These are phyloP conservation scores for Alternaria novae-zelandiae DNA, from an alignment of 2,329 filamentous ascomycete genomes.

Conservation along the genomic window DNA sequence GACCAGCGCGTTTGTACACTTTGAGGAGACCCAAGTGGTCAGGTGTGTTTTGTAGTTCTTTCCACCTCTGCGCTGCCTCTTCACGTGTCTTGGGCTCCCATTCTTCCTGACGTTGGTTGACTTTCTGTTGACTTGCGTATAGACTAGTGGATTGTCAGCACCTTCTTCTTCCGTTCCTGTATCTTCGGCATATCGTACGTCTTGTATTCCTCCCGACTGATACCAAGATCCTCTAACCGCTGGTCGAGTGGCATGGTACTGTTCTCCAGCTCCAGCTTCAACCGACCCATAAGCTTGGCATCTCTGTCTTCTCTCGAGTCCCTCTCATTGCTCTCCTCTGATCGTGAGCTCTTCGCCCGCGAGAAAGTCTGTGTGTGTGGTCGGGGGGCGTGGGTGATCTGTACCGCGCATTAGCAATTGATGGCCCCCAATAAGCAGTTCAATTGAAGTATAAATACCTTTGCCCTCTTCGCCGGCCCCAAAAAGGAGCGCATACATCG, in stretches of 20 bases:
- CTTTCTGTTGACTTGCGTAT: constrained; percentile 32
- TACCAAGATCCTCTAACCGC: constrained; percentile 33
- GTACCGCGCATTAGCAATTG: constrained; percentile 22
- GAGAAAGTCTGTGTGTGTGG: constrained; percentile 33
- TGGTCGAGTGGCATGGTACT: constrained; percentile 33
- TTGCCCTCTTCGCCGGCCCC: constrained; percentile 52
- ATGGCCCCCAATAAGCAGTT: not conserved
- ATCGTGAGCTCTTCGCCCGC: constrained; percentile 25
- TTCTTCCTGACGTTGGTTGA: constrained; percentile 22
- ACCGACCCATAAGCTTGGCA: constrained; percentile 16
- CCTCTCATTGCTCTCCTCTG: constrained; percentile 25
- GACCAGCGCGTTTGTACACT: constrained; percentile 40
- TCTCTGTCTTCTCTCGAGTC: constrained; percentile 7
- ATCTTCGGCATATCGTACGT: constrained; percentile 20
- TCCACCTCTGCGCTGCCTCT: constrained; percentile 38
- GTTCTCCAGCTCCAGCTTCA: constrained; percentile 28
- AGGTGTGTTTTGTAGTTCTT: constrained; percentile 38
- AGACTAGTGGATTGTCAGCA: constrained; percentile 29
- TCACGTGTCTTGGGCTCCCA: constrained; percentile 40
- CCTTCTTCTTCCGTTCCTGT: not conserved
- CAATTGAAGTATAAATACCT: constrained; percentile 36
- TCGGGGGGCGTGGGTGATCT: constrained; percentile 36
- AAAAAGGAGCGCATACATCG: constrained; percentile 53
- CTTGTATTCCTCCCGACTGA: constrained; percentile 39
- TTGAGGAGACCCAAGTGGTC: constrained; percentile 39